A percentile compares a stretch with the other conserved stretches of the same genome.
Conservation (phyloP, 2,329 filamentous ascomycete species). For the Dactylonectria estremocensis region DNA sequence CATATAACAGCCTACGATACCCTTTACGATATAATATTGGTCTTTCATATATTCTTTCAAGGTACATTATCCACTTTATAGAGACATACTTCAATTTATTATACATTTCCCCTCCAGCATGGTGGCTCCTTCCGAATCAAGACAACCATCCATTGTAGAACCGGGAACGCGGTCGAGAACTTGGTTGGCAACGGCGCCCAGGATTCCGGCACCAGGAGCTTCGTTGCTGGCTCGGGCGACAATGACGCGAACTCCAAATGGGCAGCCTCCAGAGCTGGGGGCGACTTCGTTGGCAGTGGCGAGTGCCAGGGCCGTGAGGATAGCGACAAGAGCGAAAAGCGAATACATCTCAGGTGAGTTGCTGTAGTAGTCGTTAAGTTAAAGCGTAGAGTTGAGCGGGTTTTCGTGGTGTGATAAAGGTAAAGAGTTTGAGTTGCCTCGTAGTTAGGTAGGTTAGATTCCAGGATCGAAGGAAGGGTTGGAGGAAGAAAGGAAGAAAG, state of each 20-base stretch:
- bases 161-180: constrained; percentile 25
- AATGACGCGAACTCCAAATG: constrained; percentile 40
- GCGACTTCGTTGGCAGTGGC: background rate
- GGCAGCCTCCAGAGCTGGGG: constrained; percentile 9
- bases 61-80: background rate
- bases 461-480: too few relatives aligned
- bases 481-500: background rate
- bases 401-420: background rate
- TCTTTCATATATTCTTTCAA: constrained; percentile 25
- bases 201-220: constrained; percentile 38
- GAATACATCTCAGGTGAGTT: constrained; percentile 21
- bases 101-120: too few relatives aligned
- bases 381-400: background rate
- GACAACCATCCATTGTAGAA: constrained; percentile 21
- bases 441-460: too few relatives aligned
- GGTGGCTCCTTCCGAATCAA: too few relatives aligned
- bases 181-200: constrained; percentile 38
- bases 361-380: constrained; percentile 4
- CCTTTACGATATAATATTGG: background rate
- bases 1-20: background rate
- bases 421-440: too few relatives aligned
- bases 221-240: constrained; percentile 42
- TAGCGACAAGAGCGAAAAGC: constrained; percentile 5
- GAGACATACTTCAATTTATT: background rate
- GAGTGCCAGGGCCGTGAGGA: constrained; percentile 16